Evolutionary conservation across 2,329 filamentous ascomycete species (phyloP).

Genomic region (Epichloe glyceriae): DNA sequence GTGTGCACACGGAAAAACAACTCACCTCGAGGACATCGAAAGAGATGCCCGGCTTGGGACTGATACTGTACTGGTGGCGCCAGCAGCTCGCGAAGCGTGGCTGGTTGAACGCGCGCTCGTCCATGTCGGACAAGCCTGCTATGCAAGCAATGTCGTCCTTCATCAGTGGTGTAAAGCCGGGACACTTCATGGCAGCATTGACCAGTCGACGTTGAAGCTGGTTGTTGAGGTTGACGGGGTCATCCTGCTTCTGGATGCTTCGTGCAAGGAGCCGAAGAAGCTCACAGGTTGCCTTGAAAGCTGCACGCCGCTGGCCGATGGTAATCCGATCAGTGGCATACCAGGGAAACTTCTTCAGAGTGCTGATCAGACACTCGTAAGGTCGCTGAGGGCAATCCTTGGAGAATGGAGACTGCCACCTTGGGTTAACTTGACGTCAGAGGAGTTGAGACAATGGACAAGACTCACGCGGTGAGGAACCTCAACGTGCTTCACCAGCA

Average conservation of each 20-base stretch:
- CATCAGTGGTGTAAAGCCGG: constrained; percentile 47
- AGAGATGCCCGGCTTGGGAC: constrained; percentile 33
- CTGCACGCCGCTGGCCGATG: constrained; percentile 38
- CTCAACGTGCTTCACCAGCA: constrained; percentile 52
- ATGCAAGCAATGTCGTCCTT: constrained; percentile 44
- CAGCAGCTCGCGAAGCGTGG: constrained; percentile 36
- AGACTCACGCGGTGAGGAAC: constrained; percentile 45
- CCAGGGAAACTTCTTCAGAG: constrained; percentile 51
- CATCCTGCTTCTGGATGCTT: constrained; percentile 25
- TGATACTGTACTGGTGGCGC: constrained; percentile 39
- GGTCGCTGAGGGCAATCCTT: constrained; percentile 50
- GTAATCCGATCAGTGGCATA: constrained; percentile 43
- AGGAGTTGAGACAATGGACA: not conserved
- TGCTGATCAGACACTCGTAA: constrained; percentile 53
- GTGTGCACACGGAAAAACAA: constrained; percentile 1
- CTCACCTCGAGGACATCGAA: constrained; percentile 43
- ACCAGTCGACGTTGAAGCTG: constrained; percentile 42
- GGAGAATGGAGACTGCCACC: constrained; percentile 41
- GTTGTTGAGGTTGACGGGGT: constrained; percentile 33
- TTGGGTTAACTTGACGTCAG: constrained; percentile 1
- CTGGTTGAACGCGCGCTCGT: constrained; percentile 28
- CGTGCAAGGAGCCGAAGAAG: constrained; percentile 33
- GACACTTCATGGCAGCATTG: constrained; percentile 39
- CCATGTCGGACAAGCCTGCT: constrained; percentile 22
- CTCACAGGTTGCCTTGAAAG: constrained; percentile 37